Evolutionary conservation across 2,329 filamentous ascomycete species (phyloP).

Genomic region (Harringtonia lauricola): DNA sequence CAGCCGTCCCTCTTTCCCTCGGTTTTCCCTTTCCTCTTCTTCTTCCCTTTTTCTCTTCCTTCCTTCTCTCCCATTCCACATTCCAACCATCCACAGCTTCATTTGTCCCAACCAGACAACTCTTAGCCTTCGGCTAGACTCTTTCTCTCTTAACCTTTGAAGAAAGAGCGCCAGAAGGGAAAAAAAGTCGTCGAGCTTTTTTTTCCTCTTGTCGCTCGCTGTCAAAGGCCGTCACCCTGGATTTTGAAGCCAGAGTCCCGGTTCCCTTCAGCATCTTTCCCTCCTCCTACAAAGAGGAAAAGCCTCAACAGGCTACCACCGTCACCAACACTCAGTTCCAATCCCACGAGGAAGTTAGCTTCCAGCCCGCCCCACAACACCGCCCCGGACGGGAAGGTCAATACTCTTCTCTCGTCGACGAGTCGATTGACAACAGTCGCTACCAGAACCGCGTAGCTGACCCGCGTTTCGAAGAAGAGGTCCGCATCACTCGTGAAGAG

Average conservation of each 20-base stretch:
- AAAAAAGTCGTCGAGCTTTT: slow-evolving; percentile 36
- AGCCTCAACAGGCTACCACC: slow-evolving; percentile 21
- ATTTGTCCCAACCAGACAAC: not conserved
- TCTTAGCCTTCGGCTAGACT: slow-evolving; percentile 7
- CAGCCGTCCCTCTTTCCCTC: not conserved
- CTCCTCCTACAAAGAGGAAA: slow-evolving; percentile 34
- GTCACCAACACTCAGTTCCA: slow-evolving; percentile 36
- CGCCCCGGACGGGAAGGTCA: slow-evolving; percentile 98
- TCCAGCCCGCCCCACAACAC: slow-evolving; percentile 69
- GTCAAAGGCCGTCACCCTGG: slow-evolving; percentile 85
- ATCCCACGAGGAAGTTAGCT: slow-evolving; percentile 71
- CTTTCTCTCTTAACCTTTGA: slow-evolving; percentile 50
- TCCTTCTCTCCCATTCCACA: slow-evolving; percentile 17
- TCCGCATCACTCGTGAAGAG: slow-evolving; percentile 69
- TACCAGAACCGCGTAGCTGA: slow-evolving; percentile 37
- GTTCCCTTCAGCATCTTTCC: slow-evolving; percentile 99
- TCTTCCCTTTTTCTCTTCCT: slow-evolving; percentile 2
- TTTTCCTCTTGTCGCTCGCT: slow-evolving; percentile 40
- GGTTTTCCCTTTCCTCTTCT: not conserved
- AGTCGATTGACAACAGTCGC: slow-evolving; percentile 6
- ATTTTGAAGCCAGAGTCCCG: slow-evolving; percentile 99
- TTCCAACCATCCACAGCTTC: slow-evolving; percentile 1
- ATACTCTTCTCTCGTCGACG: slow-evolving; percentile 54
- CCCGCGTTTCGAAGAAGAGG: slow-evolving; percentile 57
- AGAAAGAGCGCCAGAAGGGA: slow-evolving; percentile 21